phyloP scores from a whole-genome alignment of 306 rosid genomes.

The Pueraria montana region DNA sequence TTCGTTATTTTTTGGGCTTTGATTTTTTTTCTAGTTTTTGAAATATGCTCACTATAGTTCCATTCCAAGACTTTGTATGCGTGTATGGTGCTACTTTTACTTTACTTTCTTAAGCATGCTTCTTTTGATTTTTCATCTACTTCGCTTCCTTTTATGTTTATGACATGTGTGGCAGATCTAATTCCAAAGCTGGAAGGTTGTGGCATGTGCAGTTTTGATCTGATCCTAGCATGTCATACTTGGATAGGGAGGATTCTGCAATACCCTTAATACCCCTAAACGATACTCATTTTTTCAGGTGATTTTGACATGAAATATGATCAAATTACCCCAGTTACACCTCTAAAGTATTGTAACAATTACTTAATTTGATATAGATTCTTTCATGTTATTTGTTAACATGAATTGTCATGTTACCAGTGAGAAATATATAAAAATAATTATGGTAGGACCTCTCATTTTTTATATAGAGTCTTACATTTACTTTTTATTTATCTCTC shows the following conservation, averaged over 20 bases:
- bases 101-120: background rate
- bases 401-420: background rate
- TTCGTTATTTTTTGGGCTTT: background rate
- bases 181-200: slow-evolving; percentile 29
- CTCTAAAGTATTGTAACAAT: background rate
- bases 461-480: background rate
- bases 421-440: background rate
- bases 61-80: background rate
- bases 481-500: background rate
- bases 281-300: background rate
- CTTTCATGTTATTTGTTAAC: background rate
- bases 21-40: slow-evolving; percentile 5
- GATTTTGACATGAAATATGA: background rate
- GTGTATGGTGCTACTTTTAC: background rate
- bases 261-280: slow-evolving; percentile 19
- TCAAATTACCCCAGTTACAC: background rate
- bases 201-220: slow-evolving; percentile 36
- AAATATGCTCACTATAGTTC: background rate
- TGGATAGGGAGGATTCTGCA: slow-evolving; percentile 17
- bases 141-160: background rate
- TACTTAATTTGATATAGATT: background rate
- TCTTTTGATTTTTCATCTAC: slow-evolving; percentile 17
- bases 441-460: background rate
- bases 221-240: slow-evolving; percentile 38
- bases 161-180: slow-evolving; percentile 35